A percentile compares a stretch with the other conserved stretches of the same genome.
phyloP scores from a whole-genome alignment of 257 asterid genomes.

The Salvia rosmarinus region DNA sequence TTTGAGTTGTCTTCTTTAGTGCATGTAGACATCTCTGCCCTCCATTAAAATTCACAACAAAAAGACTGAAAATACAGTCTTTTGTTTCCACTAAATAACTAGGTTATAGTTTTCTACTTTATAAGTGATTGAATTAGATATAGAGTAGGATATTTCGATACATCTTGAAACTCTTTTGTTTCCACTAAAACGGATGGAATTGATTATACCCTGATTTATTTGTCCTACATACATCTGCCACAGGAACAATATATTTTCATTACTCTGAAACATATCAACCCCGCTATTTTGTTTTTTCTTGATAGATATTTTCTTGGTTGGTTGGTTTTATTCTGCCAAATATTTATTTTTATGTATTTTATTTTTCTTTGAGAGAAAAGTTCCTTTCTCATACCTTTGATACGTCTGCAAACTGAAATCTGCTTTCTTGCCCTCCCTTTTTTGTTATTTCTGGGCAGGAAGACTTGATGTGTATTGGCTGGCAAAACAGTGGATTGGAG shows the following conservation, averaged over 20 bases:
- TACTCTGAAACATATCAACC: background rate
- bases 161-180: constrained; percentile 3
- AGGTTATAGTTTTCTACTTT: background rate
- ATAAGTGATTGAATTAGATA: constrained; percentile 2
- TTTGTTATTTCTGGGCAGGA: constrained; percentile 57
- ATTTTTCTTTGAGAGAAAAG: background rate
- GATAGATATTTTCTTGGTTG: constrained; percentile 10
- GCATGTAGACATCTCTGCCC: background rate
- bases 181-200: background rate
- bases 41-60: background rate
- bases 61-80: no score
- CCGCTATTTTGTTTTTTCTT: background rate
- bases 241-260: background rate
- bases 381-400: constrained; percentile 10
- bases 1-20: background rate
- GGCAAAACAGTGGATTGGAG: constrained; percentile 86
- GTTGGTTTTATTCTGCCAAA: constrained; percentile 12
- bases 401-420: constrained; percentile 22
- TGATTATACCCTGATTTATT: background rate
- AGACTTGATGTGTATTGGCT: constrained; percentile 86
- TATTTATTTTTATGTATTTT: background rate
- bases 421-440: background rate
- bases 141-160: background rate
- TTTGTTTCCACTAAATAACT: no score
- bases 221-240: background rate